Evolutionary conservation across 768 basidiomycete genomes (phyloP), one percentile per base, ranked within the genome.

Genomic region (Boletus reticuloceps): DNA sequence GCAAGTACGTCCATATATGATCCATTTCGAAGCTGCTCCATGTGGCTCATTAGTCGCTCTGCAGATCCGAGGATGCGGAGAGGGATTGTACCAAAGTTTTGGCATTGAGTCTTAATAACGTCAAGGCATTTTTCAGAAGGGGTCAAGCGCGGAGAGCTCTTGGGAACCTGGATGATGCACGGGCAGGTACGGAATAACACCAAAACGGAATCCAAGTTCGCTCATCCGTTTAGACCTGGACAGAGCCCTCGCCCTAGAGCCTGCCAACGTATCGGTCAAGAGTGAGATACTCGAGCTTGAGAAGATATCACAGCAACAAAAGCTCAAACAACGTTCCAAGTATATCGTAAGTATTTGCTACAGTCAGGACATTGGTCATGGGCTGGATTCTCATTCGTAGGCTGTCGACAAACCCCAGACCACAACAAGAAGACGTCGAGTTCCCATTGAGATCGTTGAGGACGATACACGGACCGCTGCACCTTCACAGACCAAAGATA

Each of bases 91-190:
- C 81, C 1, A 80, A 76, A 7, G 88, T 83, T 2, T 70, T 96
- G 31, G 59, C 58, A 2, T 67, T 91, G 22, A 81, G 75, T 47
- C 55, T 72, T 6, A 74, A 74, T 27, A 94, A 91, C 62, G 82
- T 86, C 25, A 96, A 96, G 60, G 94, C 86, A 0, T 65, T 89
- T 34, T 96, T 89, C 64, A 76, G 94, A 56, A 76, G 92, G 64
- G 87, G 80, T 0, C 86, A 95, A 67, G 91, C 93, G 2, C 74
- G 87, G 42, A 68, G 77, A 13, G 83, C 73, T 5, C 63, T 88
- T 59, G 81, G 74, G 22, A 80, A 79, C 45, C 62, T 84, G 11
- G 63, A 71, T 4, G 86, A 82, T 4, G 92, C 91, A 2, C 75
- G 78, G 47, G 69, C 75, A 62, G 93, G 94, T 68, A 52, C 41